Evolutionary conservation across 129 eudicot genomes (phyloP).

Genomic region (Centrapalus pauciflorus): DNA sequence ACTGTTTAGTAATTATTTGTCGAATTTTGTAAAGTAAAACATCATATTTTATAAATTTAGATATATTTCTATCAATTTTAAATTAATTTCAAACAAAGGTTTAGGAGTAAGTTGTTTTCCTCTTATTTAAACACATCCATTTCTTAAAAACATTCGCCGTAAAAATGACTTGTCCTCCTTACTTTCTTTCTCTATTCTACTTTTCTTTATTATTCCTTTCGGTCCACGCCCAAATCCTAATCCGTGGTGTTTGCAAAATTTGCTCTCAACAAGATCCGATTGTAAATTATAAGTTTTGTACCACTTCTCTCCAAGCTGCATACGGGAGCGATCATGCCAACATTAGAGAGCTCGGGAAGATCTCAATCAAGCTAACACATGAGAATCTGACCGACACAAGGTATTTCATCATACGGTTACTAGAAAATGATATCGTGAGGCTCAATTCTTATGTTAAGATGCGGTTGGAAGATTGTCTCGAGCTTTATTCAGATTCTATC

Average conservation of each 20-base stretch:
- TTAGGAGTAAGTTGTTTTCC: neutral
- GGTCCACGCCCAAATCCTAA: conserved; percentile 20
- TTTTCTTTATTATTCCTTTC: conserved; percentile 18
- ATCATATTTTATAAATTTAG: neutral
- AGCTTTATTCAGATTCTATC: conserved; percentile 28
- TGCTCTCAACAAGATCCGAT: conserved; percentile 43
- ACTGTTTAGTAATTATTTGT: neutral
- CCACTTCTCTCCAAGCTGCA: conserved; percentile 51
- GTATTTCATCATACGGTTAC: conserved; percentile 30
- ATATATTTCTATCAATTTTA: too few species aligned
- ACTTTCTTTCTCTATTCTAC: conserved; percentile 22
- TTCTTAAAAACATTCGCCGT: neutral
- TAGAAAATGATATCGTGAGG: neutral
- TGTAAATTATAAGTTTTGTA: conserved; percentile 49
- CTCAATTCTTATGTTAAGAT: conserved; percentile 1
- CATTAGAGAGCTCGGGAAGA: conserved; percentile 51
- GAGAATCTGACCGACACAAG: conserved; percentile 55
- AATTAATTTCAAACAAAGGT: neutral
- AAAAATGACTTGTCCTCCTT: conserved; percentile 30
- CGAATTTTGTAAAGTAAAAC: neutral
- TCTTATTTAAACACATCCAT: conserved; percentile 19
- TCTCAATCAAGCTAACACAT: conserved; percentile 46
- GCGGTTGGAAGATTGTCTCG: conserved; percentile 35
- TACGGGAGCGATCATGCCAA: conserved; percentile 47
- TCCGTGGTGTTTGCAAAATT: conserved; percentile 44